Conservation (phyloP, 2,329 filamentous ascomycete genomes). For the Fusarium tricinctum region DNA sequence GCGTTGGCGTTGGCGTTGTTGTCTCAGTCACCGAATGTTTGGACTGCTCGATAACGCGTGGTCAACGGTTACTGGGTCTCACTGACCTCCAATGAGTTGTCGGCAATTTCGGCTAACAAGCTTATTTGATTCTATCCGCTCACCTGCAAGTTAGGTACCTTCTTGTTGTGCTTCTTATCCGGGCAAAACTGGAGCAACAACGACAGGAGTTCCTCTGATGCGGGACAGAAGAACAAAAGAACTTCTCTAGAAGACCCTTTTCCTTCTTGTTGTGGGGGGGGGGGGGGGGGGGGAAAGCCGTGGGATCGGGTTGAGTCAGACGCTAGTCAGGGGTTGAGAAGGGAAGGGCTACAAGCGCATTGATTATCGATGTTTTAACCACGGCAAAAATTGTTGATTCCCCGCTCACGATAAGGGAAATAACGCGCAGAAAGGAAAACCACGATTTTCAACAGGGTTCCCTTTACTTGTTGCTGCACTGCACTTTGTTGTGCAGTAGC, state of each 20-base stretch:
- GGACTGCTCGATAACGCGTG: constrained; percentile 23
- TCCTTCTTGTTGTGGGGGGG: constrained; percentile 30
- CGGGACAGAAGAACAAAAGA: constrained; percentile 31
- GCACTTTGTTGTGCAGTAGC: constrained; percentile 33
- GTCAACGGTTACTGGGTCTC: constrained; percentile 14
- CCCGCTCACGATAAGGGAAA: constrained; percentile 37
- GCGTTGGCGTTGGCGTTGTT: constrained; percentile 7
- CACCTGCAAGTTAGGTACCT: constrained; percentile 14
- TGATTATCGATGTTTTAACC: constrained; percentile 28
- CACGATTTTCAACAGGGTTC: constrained; percentile 31
- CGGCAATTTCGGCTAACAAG: constrained; percentile 21
- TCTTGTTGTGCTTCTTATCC: constrained; percentile 32
- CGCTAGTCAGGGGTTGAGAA: constrained; percentile 32
- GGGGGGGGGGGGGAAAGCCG: constrained; percentile 24
- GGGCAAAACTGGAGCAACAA: constrained; percentile 35
- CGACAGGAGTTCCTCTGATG: constrained; percentile 24
- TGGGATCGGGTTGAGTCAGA: constrained; percentile 32
- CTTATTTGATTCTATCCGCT: constrained; percentile 10
- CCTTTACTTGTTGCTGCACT: constrained; percentile 15
- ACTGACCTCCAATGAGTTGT: not conserved
- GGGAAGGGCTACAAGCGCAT: constrained; percentile 31
- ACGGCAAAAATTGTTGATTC: constrained; percentile 27
- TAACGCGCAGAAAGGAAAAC: constrained; percentile 24
- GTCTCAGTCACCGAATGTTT: constrained; percentile 24
- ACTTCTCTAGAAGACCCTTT: constrained; percentile 38